phyloP scores from a whole-genome alignment of 768 basidiomycete genomes.

The Suillus paluster region DNA sequence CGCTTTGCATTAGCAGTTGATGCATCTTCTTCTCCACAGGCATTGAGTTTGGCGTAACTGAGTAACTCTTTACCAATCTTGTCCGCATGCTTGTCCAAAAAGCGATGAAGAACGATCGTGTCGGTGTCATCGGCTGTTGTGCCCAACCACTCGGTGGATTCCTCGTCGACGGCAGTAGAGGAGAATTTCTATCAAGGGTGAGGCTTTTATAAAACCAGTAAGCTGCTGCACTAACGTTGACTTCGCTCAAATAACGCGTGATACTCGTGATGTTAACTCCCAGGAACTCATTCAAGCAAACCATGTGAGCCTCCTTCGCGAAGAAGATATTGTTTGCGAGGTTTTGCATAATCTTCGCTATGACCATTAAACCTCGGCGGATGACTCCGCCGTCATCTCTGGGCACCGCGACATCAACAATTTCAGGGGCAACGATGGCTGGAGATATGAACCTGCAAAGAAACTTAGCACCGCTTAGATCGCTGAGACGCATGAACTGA shows the following conservation, averaged over 20 bases:
- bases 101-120: constrained; percentile 80
- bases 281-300: constrained; percentile 76
- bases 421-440: constrained; percentile 85
- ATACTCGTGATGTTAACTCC: constrained; percentile 71
- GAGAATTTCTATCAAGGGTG: constrained; percentile 45
- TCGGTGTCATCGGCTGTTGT: constrained; percentile 86
- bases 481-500: constrained; percentile 33
- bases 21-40: constrained; percentile 56
- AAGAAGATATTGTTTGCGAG: constrained; percentile 94
- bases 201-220: neutral
- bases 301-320: constrained; percentile 89
- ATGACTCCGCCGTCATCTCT: constrained; percentile 59
- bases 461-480: constrained; percentile 4
- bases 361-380: constrained; percentile 80
- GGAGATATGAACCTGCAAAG: constrained; percentile 84
- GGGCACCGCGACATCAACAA: constrained; percentile 81
- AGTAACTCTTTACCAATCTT: constrained; percentile 88
- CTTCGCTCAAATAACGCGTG: constrained; percentile 75
- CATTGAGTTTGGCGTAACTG: constrained; percentile 57
- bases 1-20: constrained; percentile 69
- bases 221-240: constrained; percentile 54
- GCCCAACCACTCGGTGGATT: constrained; percentile 72
- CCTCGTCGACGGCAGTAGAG: constrained; percentile 54
- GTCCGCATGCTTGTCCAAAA: constrained; percentile 83
- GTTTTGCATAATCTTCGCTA: constrained; percentile 93